Evolutionary conservation across 2,329 filamentous ascomycete species (phyloP).

Genomic region (Phaeosphaeriaceae sp.): DNA sequence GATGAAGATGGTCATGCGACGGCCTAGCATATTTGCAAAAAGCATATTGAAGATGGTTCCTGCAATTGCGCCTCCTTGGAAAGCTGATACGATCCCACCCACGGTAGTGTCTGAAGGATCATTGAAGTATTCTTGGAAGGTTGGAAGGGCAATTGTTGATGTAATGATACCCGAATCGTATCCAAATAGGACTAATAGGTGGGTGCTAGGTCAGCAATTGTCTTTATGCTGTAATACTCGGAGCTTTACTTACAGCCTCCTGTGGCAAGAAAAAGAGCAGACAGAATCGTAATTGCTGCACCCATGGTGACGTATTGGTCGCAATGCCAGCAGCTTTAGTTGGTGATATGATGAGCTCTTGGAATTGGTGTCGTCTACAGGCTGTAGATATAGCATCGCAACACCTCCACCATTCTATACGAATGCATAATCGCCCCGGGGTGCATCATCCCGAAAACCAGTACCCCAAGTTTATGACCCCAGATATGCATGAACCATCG

Average conservation of each 20-base stretch:
- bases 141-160: slow-evolving; percentile 36
- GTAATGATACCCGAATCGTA: slow-evolving; percentile 45
- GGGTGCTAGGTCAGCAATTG: not conserved
- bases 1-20: slow-evolving; percentile 39
- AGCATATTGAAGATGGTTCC: slow-evolving; percentile 24
- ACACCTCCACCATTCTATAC: no score
- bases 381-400: no score
- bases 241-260: slow-evolving; percentile 10
- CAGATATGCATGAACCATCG: no score
- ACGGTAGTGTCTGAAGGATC: slow-evolving; percentile 27
- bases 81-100: slow-evolving; percentile 48
- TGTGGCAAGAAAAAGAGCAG: slow-evolving; percentile 24
- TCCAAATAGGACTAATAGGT: slow-evolving; percentile 30
- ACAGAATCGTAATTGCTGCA: slow-evolving; percentile 22
- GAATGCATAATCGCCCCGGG: no score
- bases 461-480: no score
- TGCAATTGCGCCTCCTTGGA: slow-evolving; percentile 42
- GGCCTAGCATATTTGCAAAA: slow-evolving; percentile 20
- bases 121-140: slow-evolving; percentile 39
- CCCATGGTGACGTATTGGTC: slow-evolving; percentile 15
- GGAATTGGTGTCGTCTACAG: no score
- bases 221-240: not conserved
- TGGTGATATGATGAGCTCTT: no score
- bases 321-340: no score
- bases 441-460: no score